Base-by-base conservation (phyloP, 2,329 filamentous ascomycete species). In the Fusarium pseudograminearum region DNA sequence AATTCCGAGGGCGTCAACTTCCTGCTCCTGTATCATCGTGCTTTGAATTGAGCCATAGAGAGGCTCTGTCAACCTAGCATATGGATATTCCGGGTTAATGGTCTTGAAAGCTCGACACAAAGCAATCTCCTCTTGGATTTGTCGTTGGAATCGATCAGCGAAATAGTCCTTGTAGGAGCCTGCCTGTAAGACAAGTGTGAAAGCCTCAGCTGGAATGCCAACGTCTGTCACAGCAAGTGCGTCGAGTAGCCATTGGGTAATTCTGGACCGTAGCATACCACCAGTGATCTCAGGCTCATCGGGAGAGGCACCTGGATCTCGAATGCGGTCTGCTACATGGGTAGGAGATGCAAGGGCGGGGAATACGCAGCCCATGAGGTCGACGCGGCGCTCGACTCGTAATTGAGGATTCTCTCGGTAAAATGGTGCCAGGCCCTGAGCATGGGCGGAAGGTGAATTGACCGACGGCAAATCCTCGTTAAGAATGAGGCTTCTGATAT, bases 331-430 rank as follows among this genome's bases (percentile, higher is more conserved):
- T 30, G 26, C 26, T 7, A 10, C 38, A 3, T 5, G 2, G 4
- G 3, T 10, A n/a, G 16, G 42, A n/a, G 46, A 11, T 26, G 4
- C 31, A 4, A 44, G 8, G 7, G 22, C 3, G 6, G 8, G 1
- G 4, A 2, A 2, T 0, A 48, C 34, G 0, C 45, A 48, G 3
- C 47, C 22, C 0, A 61, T 52, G 2, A 73, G 1, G 3, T 30
- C 52, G 3, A 64, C 62, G 1, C 47, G 70, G 0, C 66, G 62
- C 4, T 68, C 44, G 3, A 68, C 53, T 5, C 46, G 55, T 4
- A 73, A 33, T 0, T 12, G 11, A 0, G 41, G 47, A 3, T 73
- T 73, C 22, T 73, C 68, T 1, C 31, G 53, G 11, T 60, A 70
- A 1, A 68, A 73, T 0, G 48, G 62, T 0, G 58, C 52, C 0